Evolutionary conservation across 345 rosid species (phyloP).

Genomic region (Combretum micranthum): DNA sequence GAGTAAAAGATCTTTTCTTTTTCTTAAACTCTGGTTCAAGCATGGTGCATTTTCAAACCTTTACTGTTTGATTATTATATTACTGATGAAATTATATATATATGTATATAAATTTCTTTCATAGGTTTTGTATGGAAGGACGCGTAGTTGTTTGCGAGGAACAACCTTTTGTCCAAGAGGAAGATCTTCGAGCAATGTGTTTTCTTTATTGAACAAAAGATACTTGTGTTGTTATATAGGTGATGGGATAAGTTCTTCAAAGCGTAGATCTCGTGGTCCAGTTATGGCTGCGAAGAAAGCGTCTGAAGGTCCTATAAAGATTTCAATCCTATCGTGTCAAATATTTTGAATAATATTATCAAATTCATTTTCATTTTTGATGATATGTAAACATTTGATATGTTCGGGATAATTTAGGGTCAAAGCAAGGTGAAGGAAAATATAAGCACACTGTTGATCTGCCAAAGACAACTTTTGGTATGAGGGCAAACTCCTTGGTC

Average conservation of each 20-base stretch:
- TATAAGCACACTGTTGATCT: conserved; percentile 89
- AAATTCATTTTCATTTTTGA: neutral
- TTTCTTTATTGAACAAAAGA: conserved; percentile 37
- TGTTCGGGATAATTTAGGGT: conserved; percentile 38
- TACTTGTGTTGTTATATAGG: conserved; percentile 33
- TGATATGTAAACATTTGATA: neutral
- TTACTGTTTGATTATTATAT: no score
- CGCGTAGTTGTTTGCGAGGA: no score
- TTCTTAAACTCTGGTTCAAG: no score
- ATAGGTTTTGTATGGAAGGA: no score
- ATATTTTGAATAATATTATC: conserved; percentile 1
- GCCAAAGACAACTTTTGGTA: conserved; percentile 77
- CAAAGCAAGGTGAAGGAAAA: conserved; percentile 77
- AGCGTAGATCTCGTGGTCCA: conserved; percentile 82
- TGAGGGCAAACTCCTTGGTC: conserved; percentile 81
- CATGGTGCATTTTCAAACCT: no score
- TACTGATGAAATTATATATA: no score
- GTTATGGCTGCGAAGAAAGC: conserved; percentile 91
- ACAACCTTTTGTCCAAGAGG: conserved; percentile 8
- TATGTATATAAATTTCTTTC: no score
- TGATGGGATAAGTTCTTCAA: conserved; percentile 42
- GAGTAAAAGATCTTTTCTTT: no score
- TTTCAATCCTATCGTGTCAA: conserved; percentile 1
- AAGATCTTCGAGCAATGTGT: conserved; percentile 33
- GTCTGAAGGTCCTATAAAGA: conserved; percentile 40